Conservation (phyloP, 2,329 filamentous ascomycete genomes). For the Nemania sp. region DNA sequence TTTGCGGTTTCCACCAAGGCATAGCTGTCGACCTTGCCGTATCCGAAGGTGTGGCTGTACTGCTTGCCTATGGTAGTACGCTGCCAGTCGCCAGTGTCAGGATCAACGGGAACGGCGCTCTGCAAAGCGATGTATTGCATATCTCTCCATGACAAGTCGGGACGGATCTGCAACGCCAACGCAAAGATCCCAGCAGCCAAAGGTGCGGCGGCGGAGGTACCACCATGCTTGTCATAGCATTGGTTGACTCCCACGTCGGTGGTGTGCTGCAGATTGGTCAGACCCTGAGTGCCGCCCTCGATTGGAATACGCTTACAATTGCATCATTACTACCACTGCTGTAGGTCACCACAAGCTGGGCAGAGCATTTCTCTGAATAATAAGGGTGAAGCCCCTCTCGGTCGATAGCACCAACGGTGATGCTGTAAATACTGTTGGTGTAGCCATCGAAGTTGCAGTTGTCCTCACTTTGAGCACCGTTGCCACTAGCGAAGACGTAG, state of each 20-base stretch:
- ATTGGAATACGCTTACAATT: slow-evolving; percentile 61
- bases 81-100: slow-evolving; percentile 77
- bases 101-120: slow-evolving; percentile 80
- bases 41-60: slow-evolving; percentile 94
- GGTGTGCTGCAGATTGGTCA: slow-evolving; percentile 65
- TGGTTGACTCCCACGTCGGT: slow-evolving; percentile 86
- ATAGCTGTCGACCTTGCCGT: slow-evolving; percentile 91
- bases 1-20: slow-evolving; percentile 84
- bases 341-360: slow-evolving; percentile 93
- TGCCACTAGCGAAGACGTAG: slow-evolving; percentile 96
- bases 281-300: background rate
- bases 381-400: slow-evolving; percentile 86
- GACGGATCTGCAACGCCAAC: slow-evolving; percentile 80
- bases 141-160: slow-evolving; percentile 90
- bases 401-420: slow-evolving; percentile 93
- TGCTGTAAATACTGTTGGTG: slow-evolving; percentile 99
- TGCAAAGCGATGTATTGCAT: slow-evolving; percentile 88
- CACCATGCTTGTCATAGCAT: slow-evolving; percentile 84
- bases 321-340: slow-evolving; percentile 87
- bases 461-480: slow-evolving; percentile 83
- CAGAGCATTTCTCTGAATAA: slow-evolving; percentile 96
- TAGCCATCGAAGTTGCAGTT: slow-evolving; percentile 99
- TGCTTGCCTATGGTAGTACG: slow-evolving; percentile 78
- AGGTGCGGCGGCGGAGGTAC: slow-evolving; percentile 93
- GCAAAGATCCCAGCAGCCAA: slow-evolving; percentile 92